Conservation (phyloP, 129 eudicot species). For the Chrysanthemum makinoi region DNA sequence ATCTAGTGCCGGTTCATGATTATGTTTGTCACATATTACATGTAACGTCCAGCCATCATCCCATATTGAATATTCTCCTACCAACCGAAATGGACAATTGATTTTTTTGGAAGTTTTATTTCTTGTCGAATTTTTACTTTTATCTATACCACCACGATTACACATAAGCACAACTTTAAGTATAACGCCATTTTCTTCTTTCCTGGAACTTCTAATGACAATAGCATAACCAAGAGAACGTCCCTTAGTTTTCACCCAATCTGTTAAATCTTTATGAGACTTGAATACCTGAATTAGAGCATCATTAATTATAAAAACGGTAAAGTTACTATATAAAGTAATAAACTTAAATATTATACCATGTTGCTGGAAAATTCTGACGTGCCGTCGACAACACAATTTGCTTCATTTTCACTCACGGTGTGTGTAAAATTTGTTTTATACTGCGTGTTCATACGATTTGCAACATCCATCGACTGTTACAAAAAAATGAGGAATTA, state of each 20-base stretch:
- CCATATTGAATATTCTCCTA: conserved; percentile 2
- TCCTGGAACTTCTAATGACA: conserved; percentile 7
- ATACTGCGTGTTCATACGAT: too few species aligned
- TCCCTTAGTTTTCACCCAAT: conserved; percentile 13
- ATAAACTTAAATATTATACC: conserved; percentile 8
- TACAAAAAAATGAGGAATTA: too few species aligned
- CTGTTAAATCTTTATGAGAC: conserved; percentile 1
- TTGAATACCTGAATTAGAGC: not conserved
- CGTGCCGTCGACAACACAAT: not conserved
- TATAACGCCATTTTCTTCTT: not conserved
- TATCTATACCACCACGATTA: conserved; percentile 10
- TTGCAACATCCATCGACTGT: too few species aligned
- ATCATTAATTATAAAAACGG: not conserved
- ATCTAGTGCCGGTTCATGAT: conserved; percentile 26
- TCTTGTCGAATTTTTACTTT: conserved; percentile 13
- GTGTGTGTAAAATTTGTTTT: too few species aligned
- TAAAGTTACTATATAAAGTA: not conserved
- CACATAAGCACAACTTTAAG: not conserved
- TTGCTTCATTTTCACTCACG: not conserved
- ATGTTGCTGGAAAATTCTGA: not conserved
- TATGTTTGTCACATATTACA: conserved; percentile 24
- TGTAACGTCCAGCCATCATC: conserved; percentile 12
- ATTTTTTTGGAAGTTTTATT: not conserved
- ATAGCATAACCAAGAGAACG: conserved; percentile 17
- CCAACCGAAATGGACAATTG: conserved; percentile 23